Conservation (phyloP, 345 rosid genomes). For the Barbarea vulgaris region DNA sequence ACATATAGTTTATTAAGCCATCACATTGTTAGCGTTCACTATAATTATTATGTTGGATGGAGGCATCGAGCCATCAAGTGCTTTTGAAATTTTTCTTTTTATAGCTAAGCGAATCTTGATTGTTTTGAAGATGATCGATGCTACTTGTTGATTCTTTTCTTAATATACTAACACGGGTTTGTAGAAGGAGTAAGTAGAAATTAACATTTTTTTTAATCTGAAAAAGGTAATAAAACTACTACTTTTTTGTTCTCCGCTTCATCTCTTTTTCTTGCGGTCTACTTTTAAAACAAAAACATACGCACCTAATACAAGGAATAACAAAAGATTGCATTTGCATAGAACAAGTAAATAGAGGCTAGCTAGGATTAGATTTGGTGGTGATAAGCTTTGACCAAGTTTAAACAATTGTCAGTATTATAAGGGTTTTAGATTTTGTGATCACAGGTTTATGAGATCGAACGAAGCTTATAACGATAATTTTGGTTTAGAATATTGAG, state of each 20-base stretch:
- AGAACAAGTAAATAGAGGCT: not conserved
- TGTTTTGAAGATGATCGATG: not conserved
- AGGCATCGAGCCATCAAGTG: not conserved
- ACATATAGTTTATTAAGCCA: not conserved
- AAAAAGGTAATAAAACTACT: not conserved
- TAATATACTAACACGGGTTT: not conserved
- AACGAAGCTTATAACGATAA: not conserved
- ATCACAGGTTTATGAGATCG: not conserved
- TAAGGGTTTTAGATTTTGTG: not conserved
- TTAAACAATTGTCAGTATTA: not conserved
- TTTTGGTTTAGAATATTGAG: not conserved
- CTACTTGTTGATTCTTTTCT: not conserved
- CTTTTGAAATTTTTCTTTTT: not conserved
- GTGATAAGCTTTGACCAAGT: not conserved
- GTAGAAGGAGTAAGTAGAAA: not conserved
- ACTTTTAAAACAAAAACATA: not conserved
- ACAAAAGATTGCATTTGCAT: not conserved
- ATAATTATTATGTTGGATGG: slow-evolving; percentile 15
- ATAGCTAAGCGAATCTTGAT: not conserved
- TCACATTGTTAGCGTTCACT: not conserved
- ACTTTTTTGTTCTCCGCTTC: not conserved
- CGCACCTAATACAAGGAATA: not conserved
- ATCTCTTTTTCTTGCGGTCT: not conserved
- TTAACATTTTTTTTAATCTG: no score
- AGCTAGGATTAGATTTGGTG: not conserved